These are phyloP conservation scores for Triadica sebifera DNA, from an alignment of 345 rosid species.

Conservation along the genomic window DNA sequence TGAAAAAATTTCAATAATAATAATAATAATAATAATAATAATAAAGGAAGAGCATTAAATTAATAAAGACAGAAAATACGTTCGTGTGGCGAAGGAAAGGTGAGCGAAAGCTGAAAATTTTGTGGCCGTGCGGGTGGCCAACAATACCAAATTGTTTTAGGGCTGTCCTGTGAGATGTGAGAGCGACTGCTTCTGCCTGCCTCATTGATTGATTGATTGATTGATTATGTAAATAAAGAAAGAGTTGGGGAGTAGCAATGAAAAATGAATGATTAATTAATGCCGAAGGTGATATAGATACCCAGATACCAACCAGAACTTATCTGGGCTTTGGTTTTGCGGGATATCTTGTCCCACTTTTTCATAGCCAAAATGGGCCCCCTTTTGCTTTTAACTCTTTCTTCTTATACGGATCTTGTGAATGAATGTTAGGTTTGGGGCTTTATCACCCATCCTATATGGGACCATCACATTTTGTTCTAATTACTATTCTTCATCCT, in stretches of 20 bases:
- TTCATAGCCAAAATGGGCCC: constrained; percentile 23
- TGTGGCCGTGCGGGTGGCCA: constrained; percentile 19
- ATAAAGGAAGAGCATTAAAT: background rate
- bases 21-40: too few relatives aligned
- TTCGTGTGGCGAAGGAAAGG: constrained; percentile 15
- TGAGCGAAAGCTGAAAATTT: background rate
- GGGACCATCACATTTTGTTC: constrained; percentile 9
- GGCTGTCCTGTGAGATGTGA: background rate
- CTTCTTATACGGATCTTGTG: background rate
- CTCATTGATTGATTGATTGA: too few relatives aligned
- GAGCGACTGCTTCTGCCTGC: background rate
- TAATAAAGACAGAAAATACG: background rate
- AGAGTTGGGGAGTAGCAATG: background rate
- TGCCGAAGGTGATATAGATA: background rate
- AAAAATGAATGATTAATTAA: background rate
- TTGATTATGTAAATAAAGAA: too few relatives aligned
- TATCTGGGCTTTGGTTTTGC: constrained; percentile 19
- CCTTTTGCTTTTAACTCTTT: background rate
- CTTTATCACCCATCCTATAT: background rate
- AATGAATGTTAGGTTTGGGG: constrained; percentile 25
- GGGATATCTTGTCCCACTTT: constrained; percentile 40
- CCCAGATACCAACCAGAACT: background rate
- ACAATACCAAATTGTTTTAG: background rate
- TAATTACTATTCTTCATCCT: background rate
- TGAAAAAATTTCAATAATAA: too few relatives aligned